Base-by-base conservation (phyloP, 129 eudicot species). In the Calendula officinalis region DNA sequence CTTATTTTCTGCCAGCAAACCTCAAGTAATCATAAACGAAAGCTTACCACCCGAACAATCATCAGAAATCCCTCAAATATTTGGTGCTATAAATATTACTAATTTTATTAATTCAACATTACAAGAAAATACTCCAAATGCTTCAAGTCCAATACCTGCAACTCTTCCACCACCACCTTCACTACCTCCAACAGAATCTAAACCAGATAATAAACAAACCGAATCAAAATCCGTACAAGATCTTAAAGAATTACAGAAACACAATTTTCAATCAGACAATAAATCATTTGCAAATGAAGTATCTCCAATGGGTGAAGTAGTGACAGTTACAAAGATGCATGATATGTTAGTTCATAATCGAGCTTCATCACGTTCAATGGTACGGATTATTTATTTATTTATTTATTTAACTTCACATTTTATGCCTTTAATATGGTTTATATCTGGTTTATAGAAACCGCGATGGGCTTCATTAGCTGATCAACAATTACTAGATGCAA, bases 381-480 rank as follows among this genome's bases (percentile, higher is more conserved):
- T 88, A 79, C 17, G 72, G 11, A n/a, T n/a, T n/a, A n/a, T n/a
- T n/a, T n/a, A 6, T 3, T 32, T 22, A 55, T 32, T 67, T 45
- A 37, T 30, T 7, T 22, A 50, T 10, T 35, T 42, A 17, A 45
- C 15, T 62, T 61, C 32, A 35, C 12, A 15, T 69, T 68, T 51
- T 7, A 33, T 66, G 39, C 4, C 8, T 38, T 9, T 36, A 17
- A 66, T 13, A 7, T 8, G 56, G 3, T 6, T 1, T 43, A 10
- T 45, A 34, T 13, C 12, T 53, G 49, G 6, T 22, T 46, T 27
- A 54, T 57, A 94, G 99, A 75, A 63, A 53, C 92, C 96, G 0
- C 77, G 71, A 57, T 82, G 96, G 97, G 55, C 87, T 60, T 76
- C 86, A 16, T 39, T 47, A 56, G 95, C 66, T 16, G 99, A 94